Evolutionary conservation across 768 basidiomycete species (phyloP).

Genomic region (Crassisporium funariophilum): DNA sequence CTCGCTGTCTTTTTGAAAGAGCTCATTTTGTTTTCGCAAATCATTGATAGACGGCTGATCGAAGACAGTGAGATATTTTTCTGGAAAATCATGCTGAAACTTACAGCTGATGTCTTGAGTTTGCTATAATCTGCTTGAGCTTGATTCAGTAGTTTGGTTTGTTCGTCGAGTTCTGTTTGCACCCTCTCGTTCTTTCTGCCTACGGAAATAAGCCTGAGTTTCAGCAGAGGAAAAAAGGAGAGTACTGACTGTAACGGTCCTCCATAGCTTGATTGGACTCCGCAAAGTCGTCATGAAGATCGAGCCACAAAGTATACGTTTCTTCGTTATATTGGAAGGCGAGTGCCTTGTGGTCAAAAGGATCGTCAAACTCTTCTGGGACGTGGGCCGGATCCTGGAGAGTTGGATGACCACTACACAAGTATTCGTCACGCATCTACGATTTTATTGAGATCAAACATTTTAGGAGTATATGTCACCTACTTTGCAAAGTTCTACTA

Average conservation of each 20-base stretch:
- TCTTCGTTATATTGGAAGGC: conserved; percentile 75
- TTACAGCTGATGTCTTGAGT: conserved; percentile 64
- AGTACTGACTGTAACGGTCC: conserved; percentile 68
- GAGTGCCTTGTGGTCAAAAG: conserved; percentile 71
- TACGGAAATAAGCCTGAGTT: conserved; percentile 26
- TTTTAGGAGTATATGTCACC: conserved; percentile 15
- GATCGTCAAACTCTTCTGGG: conserved; percentile 77
- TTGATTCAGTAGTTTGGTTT: conserved; percentile 47
- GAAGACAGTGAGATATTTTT: conserved; percentile 6
- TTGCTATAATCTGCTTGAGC: conserved; percentile 56
- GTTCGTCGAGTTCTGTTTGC: conserved; percentile 61
- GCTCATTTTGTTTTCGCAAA: conserved; percentile 60
- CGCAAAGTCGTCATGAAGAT: conserved; percentile 65
- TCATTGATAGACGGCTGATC: conserved; percentile 62
- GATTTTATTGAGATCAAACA: conserved; percentile 28
- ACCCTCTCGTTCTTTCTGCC: conserved; percentile 75
- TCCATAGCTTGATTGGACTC: conserved; percentile 74
- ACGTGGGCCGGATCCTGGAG: conserved; percentile 61
- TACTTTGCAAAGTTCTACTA: conserved; percentile 85
- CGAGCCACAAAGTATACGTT: conserved; percentile 69
- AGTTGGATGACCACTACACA: conserved; percentile 67
- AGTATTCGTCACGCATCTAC: conserved; percentile 46
- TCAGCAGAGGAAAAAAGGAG: conserved; percentile 1
- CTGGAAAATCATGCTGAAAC: conserved; percentile 5
- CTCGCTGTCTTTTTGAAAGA: conserved; percentile 71